phyloP scores from a whole-genome alignment of 495 filamentous ascomycete species.

The Penicillium malachiteum region DNA sequence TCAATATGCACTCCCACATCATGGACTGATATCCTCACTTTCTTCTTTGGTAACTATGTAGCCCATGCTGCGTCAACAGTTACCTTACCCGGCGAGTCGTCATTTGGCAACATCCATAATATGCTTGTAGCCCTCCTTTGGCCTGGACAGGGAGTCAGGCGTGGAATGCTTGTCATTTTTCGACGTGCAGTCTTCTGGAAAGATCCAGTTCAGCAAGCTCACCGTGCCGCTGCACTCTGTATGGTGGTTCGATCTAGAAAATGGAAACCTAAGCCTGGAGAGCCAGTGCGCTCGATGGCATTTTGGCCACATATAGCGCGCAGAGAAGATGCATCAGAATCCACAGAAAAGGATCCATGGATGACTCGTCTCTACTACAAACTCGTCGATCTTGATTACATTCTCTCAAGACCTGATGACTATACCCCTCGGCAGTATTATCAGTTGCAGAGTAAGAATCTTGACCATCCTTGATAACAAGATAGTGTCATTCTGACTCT shows the following conservation, averaged over 20 bases:
- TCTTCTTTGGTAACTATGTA: constrained; percentile 45
- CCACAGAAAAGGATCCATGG: too few species aligned
- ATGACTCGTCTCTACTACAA: too few species aligned
- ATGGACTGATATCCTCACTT: constrained; percentile 37
- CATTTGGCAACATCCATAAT: neutral
- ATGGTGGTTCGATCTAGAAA: neutral
- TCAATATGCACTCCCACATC: constrained; percentile 20
- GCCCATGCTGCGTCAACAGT: constrained; percentile 45
- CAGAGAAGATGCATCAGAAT: too few species aligned
- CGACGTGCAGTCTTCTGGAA: neutral
- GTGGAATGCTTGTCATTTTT: neutral
- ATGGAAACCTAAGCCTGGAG: neutral
- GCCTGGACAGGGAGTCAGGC: neutral
- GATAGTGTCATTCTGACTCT: too few species aligned
- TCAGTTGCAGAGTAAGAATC: too few species aligned
- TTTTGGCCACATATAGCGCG: neutral
- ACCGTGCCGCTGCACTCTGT: neutral
- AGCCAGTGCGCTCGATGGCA: neutral
- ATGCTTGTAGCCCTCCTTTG: neutral
- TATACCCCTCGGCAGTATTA: too few species aligned
- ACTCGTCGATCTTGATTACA: too few species aligned
- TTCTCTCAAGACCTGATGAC: too few species aligned
- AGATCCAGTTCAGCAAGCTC: neutral
- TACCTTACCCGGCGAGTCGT: constrained; percentile 29
- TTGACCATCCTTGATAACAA: too few species aligned